Base-by-base conservation (phyloP, 2,329 filamentous ascomycete species). In the Verticillium longisporum region DNA sequence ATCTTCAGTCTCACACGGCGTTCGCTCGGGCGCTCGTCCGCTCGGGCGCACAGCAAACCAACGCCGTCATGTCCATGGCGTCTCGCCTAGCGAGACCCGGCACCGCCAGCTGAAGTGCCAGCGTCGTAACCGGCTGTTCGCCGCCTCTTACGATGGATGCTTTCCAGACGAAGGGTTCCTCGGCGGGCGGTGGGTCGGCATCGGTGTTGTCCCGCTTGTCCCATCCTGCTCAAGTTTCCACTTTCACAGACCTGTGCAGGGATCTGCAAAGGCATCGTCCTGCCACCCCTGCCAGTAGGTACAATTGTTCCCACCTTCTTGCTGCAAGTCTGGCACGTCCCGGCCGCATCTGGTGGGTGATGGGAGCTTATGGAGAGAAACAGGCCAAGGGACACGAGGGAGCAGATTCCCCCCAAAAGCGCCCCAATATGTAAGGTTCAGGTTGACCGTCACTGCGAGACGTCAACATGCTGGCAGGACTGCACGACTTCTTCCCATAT, bases 301-400 rank as follows among this genome's bases (percentile, higher is more conserved):
- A 53, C 45, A 9, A 10, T 53, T 53, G 45, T 53, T 53, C 18
- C 45, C 45, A 53, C 45, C 26, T 13, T 53, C 45, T 53, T 18
- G 54, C 63, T 64, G 61, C 61, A 64, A 63, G 63, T 64, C 63
- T 63, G 63, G 61, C 61, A 64, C 37, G 60, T 61, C 62, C 63
- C 61, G 45, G 63, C 57, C 37, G 53, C 57, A 57, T 53, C 45
- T 56, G 55, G 32, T 56, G 55, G 55, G 21, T 14, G 59, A 60
- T 32, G 59, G 63, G 62, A 55, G 50, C 54, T 33, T 9, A 21
- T 21, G 45, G 55, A 34, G 37, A 57, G 54, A 56, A 64, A 55
- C 56, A 60, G 45, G 41, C 59, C 61, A 56, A 64, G 61, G 61
- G 53, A 57, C 32, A 56, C 34, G 55, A 33, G 32, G 55, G 55